phyloP scores from a whole-genome alignment of 164 flowering plant species.

The Santalum album region DNA sequence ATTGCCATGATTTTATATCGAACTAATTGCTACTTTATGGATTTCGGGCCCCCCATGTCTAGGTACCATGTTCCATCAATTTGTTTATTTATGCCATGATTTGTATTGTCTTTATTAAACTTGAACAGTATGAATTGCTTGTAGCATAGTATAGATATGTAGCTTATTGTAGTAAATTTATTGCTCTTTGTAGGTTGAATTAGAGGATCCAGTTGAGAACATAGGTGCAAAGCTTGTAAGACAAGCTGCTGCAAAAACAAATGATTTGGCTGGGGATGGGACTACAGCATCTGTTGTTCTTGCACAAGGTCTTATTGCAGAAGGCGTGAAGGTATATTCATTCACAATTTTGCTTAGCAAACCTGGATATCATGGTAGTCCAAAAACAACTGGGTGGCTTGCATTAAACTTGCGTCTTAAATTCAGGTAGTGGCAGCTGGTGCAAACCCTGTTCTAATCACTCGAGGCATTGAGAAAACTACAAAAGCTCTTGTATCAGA shows the following conservation, averaged over 20 bases:
- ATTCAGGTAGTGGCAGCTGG: conserved; percentile 98
- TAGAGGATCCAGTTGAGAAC: conserved; percentile 98
- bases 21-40: too few species aligned
- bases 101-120: too few species aligned
- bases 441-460: conserved; percentile 93
- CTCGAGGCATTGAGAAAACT: conserved; percentile 96
- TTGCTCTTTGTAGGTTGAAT: conserved; percentile 80
- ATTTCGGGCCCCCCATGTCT: too few species aligned
- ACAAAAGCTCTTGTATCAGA: conserved; percentile 81
- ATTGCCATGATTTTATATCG: too few species aligned
- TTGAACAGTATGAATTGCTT: too few species aligned
- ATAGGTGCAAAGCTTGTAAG: conserved; percentile 95
- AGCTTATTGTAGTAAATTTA: too few species aligned
- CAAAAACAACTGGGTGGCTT: neutral
- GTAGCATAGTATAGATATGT: too few species aligned
- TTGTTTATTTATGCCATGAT: too few species aligned
- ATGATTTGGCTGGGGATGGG: conserved; percentile 99
- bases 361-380: neutral
- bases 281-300: conserved; percentile 99
- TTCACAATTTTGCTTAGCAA: neutral
- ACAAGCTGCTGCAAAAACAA: conserved; percentile 98
- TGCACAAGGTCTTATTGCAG: conserved; percentile 94
- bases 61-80: too few species aligned
- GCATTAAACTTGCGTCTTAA: too few species aligned
- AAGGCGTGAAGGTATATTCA: conserved; percentile 81